Conservation (phyloP, 1,284 basidiomycete species). For the Lentinula novae-zelandiae region DNA sequence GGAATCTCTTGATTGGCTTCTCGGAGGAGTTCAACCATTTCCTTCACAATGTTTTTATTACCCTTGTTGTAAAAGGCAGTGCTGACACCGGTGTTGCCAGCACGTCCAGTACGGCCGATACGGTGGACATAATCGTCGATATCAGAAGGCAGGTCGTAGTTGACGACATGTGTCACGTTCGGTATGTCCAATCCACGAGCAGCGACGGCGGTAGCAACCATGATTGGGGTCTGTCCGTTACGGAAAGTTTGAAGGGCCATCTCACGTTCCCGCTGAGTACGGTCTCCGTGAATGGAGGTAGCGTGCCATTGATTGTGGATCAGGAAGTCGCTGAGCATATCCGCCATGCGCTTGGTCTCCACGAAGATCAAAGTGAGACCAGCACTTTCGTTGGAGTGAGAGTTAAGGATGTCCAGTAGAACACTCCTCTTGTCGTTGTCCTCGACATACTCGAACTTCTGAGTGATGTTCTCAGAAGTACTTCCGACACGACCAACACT, state of each 20-base stretch:
- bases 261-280: conserved; percentile 97
- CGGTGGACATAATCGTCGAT: conserved; percentile 99
- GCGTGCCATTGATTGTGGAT: conserved; percentile 82
- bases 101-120: conserved; percentile 99
- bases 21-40: conserved; percentile 88
- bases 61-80: conserved; percentile 94
- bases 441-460: conserved; percentile 98
- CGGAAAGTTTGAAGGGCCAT: conserved; percentile 94
- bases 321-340: conserved; percentile 96
- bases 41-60: conserved; percentile 90
- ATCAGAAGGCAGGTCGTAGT: conserved; percentile 98
- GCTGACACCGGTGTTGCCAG: conserved; percentile 95
- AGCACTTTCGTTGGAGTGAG: conserved; percentile 54
- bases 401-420: conserved; percentile 89
- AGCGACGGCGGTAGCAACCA: conserved; percentile 98
- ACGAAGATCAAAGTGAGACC: conserved; percentile 97
- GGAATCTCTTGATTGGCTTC: conserved; percentile 98
- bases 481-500: conserved; percentile 98
- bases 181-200: conserved; percentile 99
- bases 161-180: conserved; percentile 98
- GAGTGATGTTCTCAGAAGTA: conserved; percentile 99
- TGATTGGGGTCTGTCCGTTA: conserved; percentile 89
- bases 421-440: conserved; percentile 97
- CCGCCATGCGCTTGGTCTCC: conserved; percentile 99
- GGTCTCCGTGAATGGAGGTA: conserved; percentile 98